Percentiles rank a stretch among this genome's conserved stretches.
Conservation (phyloP, 441 rosid species). For the Pelargonium cotyledonis region DNA sequence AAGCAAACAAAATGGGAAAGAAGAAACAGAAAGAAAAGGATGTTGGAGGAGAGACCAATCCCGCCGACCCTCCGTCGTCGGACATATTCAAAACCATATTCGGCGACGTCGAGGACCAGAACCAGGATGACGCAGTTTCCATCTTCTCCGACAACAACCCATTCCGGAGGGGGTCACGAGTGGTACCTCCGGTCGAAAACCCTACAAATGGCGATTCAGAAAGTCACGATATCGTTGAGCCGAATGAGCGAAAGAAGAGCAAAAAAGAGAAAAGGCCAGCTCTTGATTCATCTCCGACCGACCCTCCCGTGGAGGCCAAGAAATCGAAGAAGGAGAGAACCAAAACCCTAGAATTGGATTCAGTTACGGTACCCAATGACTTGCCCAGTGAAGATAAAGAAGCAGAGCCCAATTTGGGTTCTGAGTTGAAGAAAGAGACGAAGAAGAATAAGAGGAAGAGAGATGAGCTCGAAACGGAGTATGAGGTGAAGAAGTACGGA, state of each 20-base stretch:
- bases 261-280: slow-evolving; percentile 21
- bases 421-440: neutral
- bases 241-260: slow-evolving; percentile 23
- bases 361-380: slow-evolving; percentile 11
- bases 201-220: slow-evolving; percentile 12
- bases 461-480: slow-evolving; percentile 74
- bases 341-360: slow-evolving; percentile 12
- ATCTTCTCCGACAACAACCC: slow-evolving; percentile 80
- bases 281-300: slow-evolving; percentile 12
- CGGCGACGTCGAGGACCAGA: slow-evolving; percentile 26
- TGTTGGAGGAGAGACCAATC: neutral
- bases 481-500: slow-evolving; percentile 69
- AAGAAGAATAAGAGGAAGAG: slow-evolving; percentile 77
- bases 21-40: slow-evolving; percentile 30
- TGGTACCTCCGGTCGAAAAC: slow-evolving; percentile 18
- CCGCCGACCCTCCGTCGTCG: slow-evolving; percentile 12
- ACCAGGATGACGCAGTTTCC: slow-evolving; percentile 25
- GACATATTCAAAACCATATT: slow-evolving; percentile 43
- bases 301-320: slow-evolving; percentile 21
- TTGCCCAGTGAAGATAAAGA: slow-evolving; percentile 12
- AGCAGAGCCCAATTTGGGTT: neutral
- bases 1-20: slow-evolving; percentile 31
- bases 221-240: slow-evolving; percentile 9
- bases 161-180: slow-evolving; percentile 57
- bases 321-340: slow-evolving; percentile 31